phyloP scores from a whole-genome alignment of 2,329 filamentous ascomycete genomes.

The Diaporthe amygdali region DNA sequence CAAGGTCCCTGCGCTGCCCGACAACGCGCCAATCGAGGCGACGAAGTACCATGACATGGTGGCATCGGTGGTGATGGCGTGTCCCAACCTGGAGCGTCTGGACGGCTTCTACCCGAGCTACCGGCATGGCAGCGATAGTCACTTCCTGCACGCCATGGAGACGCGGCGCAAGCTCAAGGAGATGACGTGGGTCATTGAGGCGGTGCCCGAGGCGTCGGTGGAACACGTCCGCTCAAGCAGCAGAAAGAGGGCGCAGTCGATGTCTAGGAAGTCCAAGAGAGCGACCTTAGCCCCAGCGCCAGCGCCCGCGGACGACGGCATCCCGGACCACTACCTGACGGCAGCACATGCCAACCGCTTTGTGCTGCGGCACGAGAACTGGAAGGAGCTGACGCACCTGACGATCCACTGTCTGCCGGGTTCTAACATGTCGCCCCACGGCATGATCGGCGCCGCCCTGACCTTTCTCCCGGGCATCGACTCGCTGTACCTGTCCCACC shows the following conservation, averaged over 20 bases:
- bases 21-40: slow-evolving; percentile 38
- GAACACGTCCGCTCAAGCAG: slow-evolving; percentile 28
- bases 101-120: slow-evolving; percentile 60
- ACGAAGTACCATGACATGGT: slow-evolving; percentile 63
- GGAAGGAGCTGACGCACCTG: slow-evolving; percentile 60
- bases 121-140: slow-evolving; percentile 57
- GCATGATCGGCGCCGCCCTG: slow-evolving; percentile 56
- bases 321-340: slow-evolving; percentile 42
- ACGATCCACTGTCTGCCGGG: slow-evolving; percentile 64
- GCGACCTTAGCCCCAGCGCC: not conserved
- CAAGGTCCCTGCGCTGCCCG: slow-evolving; percentile 57
- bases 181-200: slow-evolving; percentile 64
- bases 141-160: slow-evolving; percentile 63
- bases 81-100: slow-evolving; percentile 67
- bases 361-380: slow-evolving; percentile 53
- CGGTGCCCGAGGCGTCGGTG: slow-evolving; percentile 44
- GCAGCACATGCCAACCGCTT: slow-evolving; percentile 41
- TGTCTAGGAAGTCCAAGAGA: not conserved
- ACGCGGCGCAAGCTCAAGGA: slow-evolving; percentile 60
- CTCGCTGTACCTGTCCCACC: slow-evolving; percentile 63
- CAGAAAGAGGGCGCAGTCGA: slow-evolving; percentile 24
- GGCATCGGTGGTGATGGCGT: slow-evolving; percentile 67
- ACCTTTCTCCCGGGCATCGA: slow-evolving; percentile 58
- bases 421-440: slow-evolving; percentile 57
- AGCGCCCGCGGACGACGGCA: not conserved